A percentile compares a stretch with the other conserved stretches of the same genome.
phyloP scores from a whole-genome alignment of 2,329 filamentous ascomycete species.

The Mollisia scopiformis region DNA sequence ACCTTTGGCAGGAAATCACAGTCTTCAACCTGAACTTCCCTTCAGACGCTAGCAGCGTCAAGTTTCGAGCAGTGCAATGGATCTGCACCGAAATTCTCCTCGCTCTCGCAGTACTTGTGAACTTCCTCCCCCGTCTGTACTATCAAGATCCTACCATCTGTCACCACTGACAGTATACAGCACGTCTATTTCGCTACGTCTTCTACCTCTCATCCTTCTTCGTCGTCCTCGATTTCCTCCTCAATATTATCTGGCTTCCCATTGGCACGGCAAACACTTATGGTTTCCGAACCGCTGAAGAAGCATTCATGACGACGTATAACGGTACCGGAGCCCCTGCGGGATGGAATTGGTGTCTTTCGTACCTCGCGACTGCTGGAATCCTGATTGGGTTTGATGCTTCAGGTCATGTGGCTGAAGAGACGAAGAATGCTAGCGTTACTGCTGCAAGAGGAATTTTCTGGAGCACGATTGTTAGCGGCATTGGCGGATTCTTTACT shows the following conservation, averaged over 20 bases:
- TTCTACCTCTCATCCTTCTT: conserved; percentile 47
- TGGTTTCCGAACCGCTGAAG: conserved; percentile 60
- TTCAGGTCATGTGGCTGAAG: conserved; percentile 62
- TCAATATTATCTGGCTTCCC: conserved; percentile 64
- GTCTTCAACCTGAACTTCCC: conserved; percentile 60
- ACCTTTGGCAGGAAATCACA: no score
- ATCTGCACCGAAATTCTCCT: conserved; percentile 57
- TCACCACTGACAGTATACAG: background rate
- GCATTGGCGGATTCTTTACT: conserved; percentile 55
- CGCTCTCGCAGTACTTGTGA: conserved; percentile 51
- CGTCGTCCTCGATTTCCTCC: conserved; percentile 59
- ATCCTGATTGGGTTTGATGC: conserved; percentile 65
- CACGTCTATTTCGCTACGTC: conserved; percentile 43
- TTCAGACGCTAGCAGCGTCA: conserved; percentile 53
- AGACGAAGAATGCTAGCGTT: conserved; percentile 59
- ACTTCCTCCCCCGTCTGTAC: conserved; percentile 53
- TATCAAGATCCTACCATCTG: conserved; percentile 18
- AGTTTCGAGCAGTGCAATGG: conserved; percentile 64
- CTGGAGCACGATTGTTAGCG: conserved; percentile 60
- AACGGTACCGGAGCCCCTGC: conserved; percentile 58
- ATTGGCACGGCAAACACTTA: conserved; percentile 57
- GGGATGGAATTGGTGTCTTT: conserved; percentile 66
- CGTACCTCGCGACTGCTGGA: conserved; percentile 62
- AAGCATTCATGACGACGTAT: conserved; percentile 63
- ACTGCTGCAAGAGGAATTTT: conserved; percentile 63